These are phyloP conservation scores for Macrolepiota fuliginosa DNA, from an alignment of 768 basidiomycete species.

Conservation along the genomic window DNA sequence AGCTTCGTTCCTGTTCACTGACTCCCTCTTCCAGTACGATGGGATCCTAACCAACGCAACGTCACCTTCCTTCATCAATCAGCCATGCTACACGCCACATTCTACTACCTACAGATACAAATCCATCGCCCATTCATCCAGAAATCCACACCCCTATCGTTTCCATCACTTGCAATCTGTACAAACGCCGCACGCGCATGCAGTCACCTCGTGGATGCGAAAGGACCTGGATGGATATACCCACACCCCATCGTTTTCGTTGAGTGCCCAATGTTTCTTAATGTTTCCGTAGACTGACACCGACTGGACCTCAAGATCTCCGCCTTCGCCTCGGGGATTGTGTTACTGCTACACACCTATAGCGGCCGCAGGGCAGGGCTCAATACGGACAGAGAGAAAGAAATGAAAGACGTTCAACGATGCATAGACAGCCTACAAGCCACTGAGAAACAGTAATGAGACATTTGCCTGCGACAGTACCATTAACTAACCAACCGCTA, in stretches of 20 bases:
- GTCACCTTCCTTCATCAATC: slow-evolving; percentile 47
- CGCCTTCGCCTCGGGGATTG: slow-evolving; percentile 38
- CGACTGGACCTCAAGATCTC: slow-evolving; percentile 22
- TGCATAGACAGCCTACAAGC: slow-evolving; percentile 46
- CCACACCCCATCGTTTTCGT: slow-evolving; percentile 32
- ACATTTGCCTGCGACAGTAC: not conserved
- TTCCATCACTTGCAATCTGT: slow-evolving; percentile 65
- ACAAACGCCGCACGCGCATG: slow-evolving; percentile 72
- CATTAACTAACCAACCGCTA: not conserved
- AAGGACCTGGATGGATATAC: slow-evolving; percentile 31
- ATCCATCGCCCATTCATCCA: slow-evolving; percentile 70
- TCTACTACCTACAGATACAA: slow-evolving; percentile 57
- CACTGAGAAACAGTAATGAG: slow-evolving; percentile 31
- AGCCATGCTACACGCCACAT: slow-evolving; percentile 40
- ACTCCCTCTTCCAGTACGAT: slow-evolving; percentile 26
- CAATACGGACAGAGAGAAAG: slow-evolving; percentile 35
- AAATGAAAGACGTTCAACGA: slow-evolving; percentile 48
- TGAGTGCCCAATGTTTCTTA: not conserved
- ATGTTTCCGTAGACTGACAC: not conserved
- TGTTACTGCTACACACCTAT: slow-evolving; percentile 60
- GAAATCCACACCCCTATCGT: slow-evolving; percentile 36
- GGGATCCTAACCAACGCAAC: slow-evolving; percentile 35
- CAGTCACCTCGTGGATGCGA: slow-evolving; percentile 62
- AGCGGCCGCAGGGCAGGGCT: slow-evolving; percentile 39
- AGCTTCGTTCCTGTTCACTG: not conserved